Conservation (phyloP, 345 rosid genomes). For the Eucalyptus leucophloia region DNA sequence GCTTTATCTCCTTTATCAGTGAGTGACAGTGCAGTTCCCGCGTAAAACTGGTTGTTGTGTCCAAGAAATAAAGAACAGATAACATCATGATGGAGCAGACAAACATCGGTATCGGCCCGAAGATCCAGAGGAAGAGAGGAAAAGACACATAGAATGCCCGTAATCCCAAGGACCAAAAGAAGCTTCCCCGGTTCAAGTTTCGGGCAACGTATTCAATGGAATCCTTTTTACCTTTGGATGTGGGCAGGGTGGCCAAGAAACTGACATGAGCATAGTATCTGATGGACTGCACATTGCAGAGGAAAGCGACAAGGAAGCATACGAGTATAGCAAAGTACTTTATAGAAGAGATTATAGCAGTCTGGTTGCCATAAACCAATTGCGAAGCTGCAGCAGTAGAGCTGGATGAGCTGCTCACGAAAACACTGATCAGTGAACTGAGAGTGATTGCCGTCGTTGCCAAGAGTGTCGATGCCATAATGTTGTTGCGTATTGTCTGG, state of each 20-base stretch:
- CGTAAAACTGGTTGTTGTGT: conserved; percentile 62
- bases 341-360: conserved; percentile 38
- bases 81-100: conserved; percentile 57
- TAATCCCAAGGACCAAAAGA: conserved; percentile 85
- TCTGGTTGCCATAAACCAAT: conserved; percentile 57
- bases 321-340: conserved; percentile 77
- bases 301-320: conserved; percentile 86
- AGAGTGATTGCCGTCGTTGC: conserved; percentile 94
- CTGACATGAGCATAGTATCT: conserved; percentile 88
- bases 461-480: conserved; percentile 93
- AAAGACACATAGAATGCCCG: conserved; percentile 83
- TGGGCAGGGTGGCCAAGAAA: conserved; percentile 64
- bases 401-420: conserved; percentile 62
- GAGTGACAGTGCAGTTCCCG: conserved; percentile 50
- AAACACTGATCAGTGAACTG: conserved; percentile 72
- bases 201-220: conserved; percentile 56
- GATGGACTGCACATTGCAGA: conserved; percentile 85
- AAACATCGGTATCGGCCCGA: conserved; percentile 91
- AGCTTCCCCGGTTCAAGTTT: conserved; percentile 85
- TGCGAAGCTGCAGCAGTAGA: conserved; percentile 17
- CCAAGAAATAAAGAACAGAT: conserved; percentile 65
- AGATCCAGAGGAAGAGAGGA: conserved; percentile 85
- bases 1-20: conserved; percentile 15
- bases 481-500: conserved; percentile 89
- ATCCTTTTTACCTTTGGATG: conserved; percentile 36